Evolutionary conservation across 176 grass and related monocot genomes (phyloP), one percentile per base, ranked within the genome.

Genomic region (Paspalum notatum): DNA sequence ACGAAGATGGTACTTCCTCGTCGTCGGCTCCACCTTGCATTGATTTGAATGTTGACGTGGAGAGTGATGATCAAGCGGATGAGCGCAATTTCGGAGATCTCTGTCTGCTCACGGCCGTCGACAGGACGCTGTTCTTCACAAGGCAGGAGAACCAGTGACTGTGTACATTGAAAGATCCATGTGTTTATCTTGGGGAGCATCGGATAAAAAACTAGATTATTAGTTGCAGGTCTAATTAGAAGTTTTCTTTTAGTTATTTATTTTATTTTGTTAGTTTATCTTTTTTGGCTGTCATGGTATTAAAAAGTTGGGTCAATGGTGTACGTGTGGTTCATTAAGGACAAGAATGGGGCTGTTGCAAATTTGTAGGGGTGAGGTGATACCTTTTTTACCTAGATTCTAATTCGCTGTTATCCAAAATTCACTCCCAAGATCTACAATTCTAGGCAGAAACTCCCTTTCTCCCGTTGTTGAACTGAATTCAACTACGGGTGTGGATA

Each of bases 31-130:
- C 46, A 5, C 10, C 90, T 53, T 85, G 76, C 82, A 83, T 98
- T n/a, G 96, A 98, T 95, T 57, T 98, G 88, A 98, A 98, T 82
- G 65, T 98, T 44, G 43, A 74, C 32, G 76, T 90, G 59, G 76
- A 57, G 64, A 80, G 50, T 61, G 58, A 87, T 61, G 58, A 87
- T 37, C 80, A 68, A 41, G 75, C 52, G 16, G 87, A 80, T 39
- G 79, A 89, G 68, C 55, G 7, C 50, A 73, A 45, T 10, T 78
- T 49, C 20, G 64, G 65, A 71, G 85, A 88, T 58, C 13, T 91
- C 24, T 75, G 82, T 80, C 75, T 95, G 75, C 79, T 92, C 40
- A 83, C 90, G 41, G 81, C 90, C 15, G 96, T 93, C 14, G 92
- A 98, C 83, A 45, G 87, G 81, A 81, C 79, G 22, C 53, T 98